Evolutionary conservation across 192 early-diverging fungal genomes (phyloP).

Genomic region (Linnemannia exigua): DNA sequence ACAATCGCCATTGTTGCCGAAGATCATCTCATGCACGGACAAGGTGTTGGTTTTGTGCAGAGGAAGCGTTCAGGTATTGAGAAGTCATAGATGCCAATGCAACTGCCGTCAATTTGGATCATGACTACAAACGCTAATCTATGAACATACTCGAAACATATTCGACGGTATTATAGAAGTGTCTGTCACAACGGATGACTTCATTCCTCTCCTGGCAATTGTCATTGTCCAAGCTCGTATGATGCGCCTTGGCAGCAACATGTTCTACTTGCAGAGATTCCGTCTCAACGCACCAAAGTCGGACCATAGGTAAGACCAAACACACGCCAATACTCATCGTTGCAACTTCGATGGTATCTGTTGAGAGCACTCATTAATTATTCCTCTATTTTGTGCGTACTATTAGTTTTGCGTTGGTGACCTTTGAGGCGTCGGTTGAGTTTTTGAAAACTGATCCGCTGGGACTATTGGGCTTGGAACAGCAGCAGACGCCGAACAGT

Average conservation of each 20-base stretch:
- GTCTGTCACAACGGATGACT: constrained; percentile 68
- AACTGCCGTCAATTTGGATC: background rate
- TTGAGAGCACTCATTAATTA: constrained; percentile 5
- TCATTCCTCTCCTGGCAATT: constrained; percentile 68
- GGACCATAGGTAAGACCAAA: constrained; percentile 54
- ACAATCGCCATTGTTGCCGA: constrained; percentile 58
- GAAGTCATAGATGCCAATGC: background rate
- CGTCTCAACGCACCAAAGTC: constrained; percentile 62
- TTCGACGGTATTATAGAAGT: constrained; percentile 35
- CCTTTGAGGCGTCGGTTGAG: constrained; percentile 62
- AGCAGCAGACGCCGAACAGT: constrained; percentile 14
- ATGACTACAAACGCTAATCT: background rate
- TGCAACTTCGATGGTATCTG: background rate
- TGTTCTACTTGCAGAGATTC: constrained; percentile 67
- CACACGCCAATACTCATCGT: background rate
- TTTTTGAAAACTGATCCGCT: constrained; percentile 67
- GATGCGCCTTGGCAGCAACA: constrained; percentile 57
- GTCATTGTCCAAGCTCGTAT: constrained; percentile 62
- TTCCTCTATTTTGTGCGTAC: background rate
- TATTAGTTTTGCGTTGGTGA: constrained; percentile 65
- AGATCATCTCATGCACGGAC: constrained; percentile 52
- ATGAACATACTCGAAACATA: background rate
- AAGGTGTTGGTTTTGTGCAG: constrained; percentile 38
- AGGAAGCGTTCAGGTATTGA: constrained; percentile 31
- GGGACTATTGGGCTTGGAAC: constrained; percentile 37